A percentile compares a stretch with the other conserved stretches of the same genome.
phyloP scores from a whole-genome alignment of 2,329 filamentous ascomycete species.

The Mycosphaerelloides madeirae region DNA sequence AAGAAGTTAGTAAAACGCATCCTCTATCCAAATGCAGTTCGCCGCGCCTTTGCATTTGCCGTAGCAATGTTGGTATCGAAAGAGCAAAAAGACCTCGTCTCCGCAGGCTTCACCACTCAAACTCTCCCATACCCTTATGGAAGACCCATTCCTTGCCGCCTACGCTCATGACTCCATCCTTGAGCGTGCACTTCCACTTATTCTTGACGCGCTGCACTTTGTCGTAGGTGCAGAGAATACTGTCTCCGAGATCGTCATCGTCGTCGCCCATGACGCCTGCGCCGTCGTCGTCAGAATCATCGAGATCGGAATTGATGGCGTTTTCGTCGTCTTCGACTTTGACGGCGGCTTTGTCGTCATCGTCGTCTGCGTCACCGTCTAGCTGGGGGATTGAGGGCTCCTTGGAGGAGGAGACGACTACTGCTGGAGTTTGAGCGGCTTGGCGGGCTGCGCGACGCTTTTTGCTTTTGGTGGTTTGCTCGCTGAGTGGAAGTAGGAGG shows the following conservation, averaged over 20 bases:
- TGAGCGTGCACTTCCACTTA: conserved; percentile 92
- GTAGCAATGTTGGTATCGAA: no score
- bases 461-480: conserved; percentile 40
- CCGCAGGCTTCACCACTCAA: conserved; percentile 88
- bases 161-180: conserved; percentile 90
- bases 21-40: no score
- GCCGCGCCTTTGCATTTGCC: no score
- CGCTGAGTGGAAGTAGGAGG: conserved; percentile 66
- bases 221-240: conserved; percentile 98
- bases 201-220: conserved; percentile 99
- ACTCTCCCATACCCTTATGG: conserved; percentile 94
- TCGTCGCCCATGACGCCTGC: conserved; percentile 47
- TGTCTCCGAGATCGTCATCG: conserved; percentile 77
- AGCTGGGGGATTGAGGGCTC: conserved; percentile 38
- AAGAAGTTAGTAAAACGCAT: no score
- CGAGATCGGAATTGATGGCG: conserved; percentile 96
- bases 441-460: conserved; percentile 8
- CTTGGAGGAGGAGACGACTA: conserved; percentile 1
- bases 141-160: conserved; percentile 92
- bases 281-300: conserved; percentile 80
- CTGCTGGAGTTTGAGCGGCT: neutral
- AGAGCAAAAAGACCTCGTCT: no score
- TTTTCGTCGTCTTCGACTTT: conserved; percentile 68
- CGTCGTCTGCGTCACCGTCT: conserved; percentile 55
- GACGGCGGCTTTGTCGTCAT: conserved; percentile 36